Conservation (phyloP, 768 basidiomycete genomes). For the Leccinum subgranulosum region DNA sequence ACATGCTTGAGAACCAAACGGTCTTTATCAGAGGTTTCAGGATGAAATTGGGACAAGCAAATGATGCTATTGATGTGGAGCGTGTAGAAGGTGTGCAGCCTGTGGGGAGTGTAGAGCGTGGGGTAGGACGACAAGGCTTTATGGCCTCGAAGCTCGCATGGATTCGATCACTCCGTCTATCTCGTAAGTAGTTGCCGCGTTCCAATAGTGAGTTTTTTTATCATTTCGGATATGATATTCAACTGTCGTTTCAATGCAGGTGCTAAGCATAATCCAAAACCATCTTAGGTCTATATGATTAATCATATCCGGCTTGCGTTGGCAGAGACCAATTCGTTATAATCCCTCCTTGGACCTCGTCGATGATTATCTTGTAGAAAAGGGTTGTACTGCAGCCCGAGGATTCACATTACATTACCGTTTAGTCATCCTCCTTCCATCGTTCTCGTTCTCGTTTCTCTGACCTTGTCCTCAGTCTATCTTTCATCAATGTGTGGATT, state of each 20-base stretch:
- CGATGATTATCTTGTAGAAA: not conserved
- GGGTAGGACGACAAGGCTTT: not conserved
- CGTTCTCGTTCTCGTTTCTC: not conserved
- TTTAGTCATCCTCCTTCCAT: not conserved
- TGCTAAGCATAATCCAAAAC: not conserved
- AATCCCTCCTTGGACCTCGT: not conserved
- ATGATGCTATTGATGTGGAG: not conserved
- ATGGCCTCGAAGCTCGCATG: accelerated
- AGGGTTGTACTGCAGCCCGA: not conserved
- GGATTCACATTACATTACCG: not conserved
- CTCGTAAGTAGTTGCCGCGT: not conserved
- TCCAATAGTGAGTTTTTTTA: not conserved
- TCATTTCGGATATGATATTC: not conserved
- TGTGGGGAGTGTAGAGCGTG: not conserved
- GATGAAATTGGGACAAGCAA: not conserved
- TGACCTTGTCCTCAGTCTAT: not conserved
- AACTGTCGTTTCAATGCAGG: not conserved
- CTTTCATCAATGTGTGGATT: not conserved
- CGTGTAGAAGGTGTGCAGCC: not conserved
- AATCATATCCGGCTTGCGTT: not conserved
- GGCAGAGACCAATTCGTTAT: not conserved
- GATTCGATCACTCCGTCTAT: not conserved
- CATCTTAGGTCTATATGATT: not conserved
- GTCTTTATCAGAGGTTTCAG: not conserved
- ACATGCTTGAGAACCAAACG: not conserved